Conservation (phyloP, 2,329 filamentous ascomycete genomes). For the Colletotrichum tabaci region DNA sequence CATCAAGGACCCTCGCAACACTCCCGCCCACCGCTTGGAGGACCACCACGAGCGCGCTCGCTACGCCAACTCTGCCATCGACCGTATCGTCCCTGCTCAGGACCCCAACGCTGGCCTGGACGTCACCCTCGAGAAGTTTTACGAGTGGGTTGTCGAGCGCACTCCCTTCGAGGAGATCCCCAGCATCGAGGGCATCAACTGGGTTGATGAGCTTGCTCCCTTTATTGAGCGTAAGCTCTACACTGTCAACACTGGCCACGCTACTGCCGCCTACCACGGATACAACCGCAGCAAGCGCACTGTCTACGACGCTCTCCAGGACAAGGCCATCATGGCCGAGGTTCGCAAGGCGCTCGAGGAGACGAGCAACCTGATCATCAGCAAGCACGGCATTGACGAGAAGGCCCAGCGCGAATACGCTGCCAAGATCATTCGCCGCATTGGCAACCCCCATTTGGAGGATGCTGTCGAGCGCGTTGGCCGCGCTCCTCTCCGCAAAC, state of each 20-base stretch:
- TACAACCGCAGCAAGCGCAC: slow-evolving; percentile 88
- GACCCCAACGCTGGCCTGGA: slow-evolving; percentile 84
- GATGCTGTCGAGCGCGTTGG: slow-evolving; percentile 96
- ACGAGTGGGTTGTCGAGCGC: slow-evolving; percentile 96
- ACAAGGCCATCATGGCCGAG: slow-evolving; percentile 83
- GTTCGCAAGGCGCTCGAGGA: slow-evolving; percentile 87
- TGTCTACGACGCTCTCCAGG: slow-evolving; percentile 89
- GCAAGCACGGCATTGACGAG: slow-evolving; percentile 85
- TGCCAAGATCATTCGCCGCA: slow-evolving; percentile 91
- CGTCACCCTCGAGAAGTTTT: slow-evolving; percentile 98
- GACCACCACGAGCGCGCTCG: slow-evolving; percentile 82
- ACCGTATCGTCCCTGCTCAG: slow-evolving; percentile 97
- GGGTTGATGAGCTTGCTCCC: slow-evolving; percentile 90
- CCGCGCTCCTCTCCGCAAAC: slow-evolving; percentile 93
- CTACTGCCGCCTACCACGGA: slow-evolving; percentile 95
- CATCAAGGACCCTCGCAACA: slow-evolving; percentile 84
- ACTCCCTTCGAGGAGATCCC: slow-evolving; percentile 86
- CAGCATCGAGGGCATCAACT: slow-evolving; percentile 89
- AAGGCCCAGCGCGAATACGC: slow-evolving; percentile 89
- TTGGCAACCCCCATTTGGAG: slow-evolving; percentile 93
- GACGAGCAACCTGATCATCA: slow-evolving; percentile 87
- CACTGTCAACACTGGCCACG: slow-evolving; percentile 98
- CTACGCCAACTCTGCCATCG: slow-evolving; percentile 98
- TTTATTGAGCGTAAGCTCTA: slow-evolving; percentile 99
- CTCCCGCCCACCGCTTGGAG: slow-evolving; percentile 75